phyloP scores from a whole-genome alignment of 2,329 filamentous ascomycete species.

The Zymoseptoria brevis region DNA sequence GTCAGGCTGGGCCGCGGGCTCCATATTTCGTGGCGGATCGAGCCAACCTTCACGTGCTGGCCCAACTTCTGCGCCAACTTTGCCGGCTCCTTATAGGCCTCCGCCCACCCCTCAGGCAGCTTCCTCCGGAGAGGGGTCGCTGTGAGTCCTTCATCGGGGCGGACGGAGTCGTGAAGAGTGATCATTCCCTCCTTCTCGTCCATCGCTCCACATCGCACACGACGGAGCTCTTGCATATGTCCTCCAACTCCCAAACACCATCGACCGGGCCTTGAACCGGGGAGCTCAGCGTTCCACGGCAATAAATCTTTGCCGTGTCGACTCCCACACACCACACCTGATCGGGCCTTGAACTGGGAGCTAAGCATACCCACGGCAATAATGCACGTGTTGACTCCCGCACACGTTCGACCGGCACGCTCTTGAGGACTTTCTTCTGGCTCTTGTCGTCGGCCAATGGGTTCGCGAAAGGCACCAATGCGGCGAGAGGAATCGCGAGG shows the following conservation, averaged over 20 bases:
- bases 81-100: slow-evolving; percentile 51
- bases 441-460: slow-evolving; percentile 74
- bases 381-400: no score
- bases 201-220: slow-evolving; percentile 92
- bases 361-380: no score
- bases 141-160: no score
- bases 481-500: slow-evolving; percentile 35
- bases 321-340: no score
- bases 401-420: slow-evolving; percentile 38
- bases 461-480: slow-evolving; percentile 74
- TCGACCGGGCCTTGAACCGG: no score
- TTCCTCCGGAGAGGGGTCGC: slow-evolving; percentile 14
- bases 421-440: slow-evolving; percentile 58
- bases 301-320: no score
- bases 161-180: slow-evolving; percentile 69
- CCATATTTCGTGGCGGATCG: background rate
- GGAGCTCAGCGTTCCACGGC: no score
- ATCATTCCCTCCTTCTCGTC: slow-evolving; percentile 82
- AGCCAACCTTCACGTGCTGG: slow-evolving; percentile 45
- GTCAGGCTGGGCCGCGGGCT: slow-evolving; percentile 8
- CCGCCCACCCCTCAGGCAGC: slow-evolving; percentile 49
- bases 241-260: slow-evolving; percentile 65
- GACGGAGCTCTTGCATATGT: slow-evolving; percentile 95
- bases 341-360: no score
- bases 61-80: slow-evolving; percentile 54